Evolutionary conservation across 2,329 filamentous ascomycete species (phyloP).

Genomic region (Corynespora cassiicola): DNA sequence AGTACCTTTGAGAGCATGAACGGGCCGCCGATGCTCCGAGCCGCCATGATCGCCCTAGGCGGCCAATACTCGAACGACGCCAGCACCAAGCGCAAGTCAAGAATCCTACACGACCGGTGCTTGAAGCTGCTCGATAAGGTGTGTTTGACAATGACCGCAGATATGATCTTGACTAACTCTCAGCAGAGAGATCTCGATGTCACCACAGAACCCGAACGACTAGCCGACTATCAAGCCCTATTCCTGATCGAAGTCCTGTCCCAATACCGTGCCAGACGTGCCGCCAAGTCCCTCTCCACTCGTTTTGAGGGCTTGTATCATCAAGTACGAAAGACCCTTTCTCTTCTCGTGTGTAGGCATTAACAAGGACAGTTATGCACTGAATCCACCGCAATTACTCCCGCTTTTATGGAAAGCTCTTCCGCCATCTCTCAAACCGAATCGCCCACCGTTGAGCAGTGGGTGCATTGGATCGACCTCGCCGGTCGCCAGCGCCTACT

Average conservation of each 20-base stretch:
- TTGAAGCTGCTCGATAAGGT: slow-evolving; percentile 48
- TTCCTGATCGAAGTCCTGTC: slow-evolving; percentile 52
- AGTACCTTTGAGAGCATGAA: slow-evolving; percentile 44
- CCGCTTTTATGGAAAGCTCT: background rate
- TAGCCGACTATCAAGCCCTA: slow-evolving; percentile 52
- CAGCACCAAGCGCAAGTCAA: slow-evolving; percentile 42
- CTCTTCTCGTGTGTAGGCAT: too few relatives aligned
- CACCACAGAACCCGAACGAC: slow-evolving; percentile 31
- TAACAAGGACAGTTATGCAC: too few relatives aligned
- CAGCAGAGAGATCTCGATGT: slow-evolving; percentile 32
- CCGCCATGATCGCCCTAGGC: slow-evolving; percentile 53
- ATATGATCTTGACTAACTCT: slow-evolving; percentile 18
- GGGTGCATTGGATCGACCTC: slow-evolving; percentile 41
- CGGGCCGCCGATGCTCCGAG: slow-evolving; percentile 51
- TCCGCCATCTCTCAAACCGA: slow-evolving; percentile 23
- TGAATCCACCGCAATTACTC: background rate
- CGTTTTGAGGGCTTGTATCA: slow-evolving; percentile 47
- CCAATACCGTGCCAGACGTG: slow-evolving; percentile 49
- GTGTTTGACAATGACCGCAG: slow-evolving; percentile 5
- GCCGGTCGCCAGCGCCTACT: slow-evolving; percentile 46
- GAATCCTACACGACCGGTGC: slow-evolving; percentile 49
- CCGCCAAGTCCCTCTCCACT: slow-evolving; percentile 42
- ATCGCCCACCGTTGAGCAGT: slow-evolving; percentile 28
- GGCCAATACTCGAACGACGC: slow-evolving; percentile 47
- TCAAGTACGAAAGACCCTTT: slow-evolving; percentile 26